These are phyloP conservation scores for Petrea volubilis DNA, from an alignment of 257 asterid species.

Conservation along the genomic window DNA sequence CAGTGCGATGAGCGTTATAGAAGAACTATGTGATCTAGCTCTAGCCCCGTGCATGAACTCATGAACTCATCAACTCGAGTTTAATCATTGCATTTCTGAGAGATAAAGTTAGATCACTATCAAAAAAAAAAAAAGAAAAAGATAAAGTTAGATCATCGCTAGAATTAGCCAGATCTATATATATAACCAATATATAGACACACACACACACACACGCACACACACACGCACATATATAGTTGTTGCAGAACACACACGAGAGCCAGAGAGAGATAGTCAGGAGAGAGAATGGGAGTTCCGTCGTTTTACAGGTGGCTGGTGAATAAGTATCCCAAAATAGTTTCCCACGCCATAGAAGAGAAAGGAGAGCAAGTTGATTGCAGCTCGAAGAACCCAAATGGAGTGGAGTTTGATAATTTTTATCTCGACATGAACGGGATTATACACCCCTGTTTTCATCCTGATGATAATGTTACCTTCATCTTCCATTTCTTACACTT, in stretches of 20 bases:
- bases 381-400: slow-evolving; percentile 34
- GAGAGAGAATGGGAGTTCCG: slow-evolving; percentile 44
- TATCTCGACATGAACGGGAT: slow-evolving; percentile 74
- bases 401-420: slow-evolving; percentile 57
- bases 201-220: not conserved
- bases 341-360: slow-evolving; percentile 22
- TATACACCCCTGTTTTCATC: slow-evolving; percentile 74
- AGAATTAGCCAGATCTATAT: not conserved
- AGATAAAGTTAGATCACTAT: no score
- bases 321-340: slow-evolving; percentile 38
- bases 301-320: slow-evolving; percentile 55
- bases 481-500: not conserved
- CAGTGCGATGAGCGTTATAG: no score
- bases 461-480: slow-evolving; percentile 40
- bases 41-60: not conserved
- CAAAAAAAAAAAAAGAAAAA: no score
- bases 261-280: not conserved
- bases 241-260: not conserved
- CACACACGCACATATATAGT: not conserved
- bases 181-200: not conserved
- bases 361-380: not conserved
- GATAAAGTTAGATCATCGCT: no score
- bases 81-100: no score
- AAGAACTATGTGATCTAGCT: no score
- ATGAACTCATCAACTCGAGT: not conserved